Evolutionary conservation across 164 flowering plant genomes (phyloP).

Genomic region (Protea cynaroides): DNA sequence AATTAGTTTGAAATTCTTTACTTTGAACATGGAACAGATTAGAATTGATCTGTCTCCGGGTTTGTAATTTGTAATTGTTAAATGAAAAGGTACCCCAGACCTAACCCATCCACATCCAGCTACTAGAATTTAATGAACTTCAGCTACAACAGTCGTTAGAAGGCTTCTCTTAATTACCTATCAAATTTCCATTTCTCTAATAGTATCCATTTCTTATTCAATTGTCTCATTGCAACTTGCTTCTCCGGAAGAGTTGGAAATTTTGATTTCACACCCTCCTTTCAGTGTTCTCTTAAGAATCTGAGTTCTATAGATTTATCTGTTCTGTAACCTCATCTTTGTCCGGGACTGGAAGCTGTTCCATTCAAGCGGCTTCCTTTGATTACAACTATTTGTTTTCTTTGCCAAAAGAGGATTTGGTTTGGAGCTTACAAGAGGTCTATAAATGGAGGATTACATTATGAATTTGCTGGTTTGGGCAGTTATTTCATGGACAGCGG

Average conservation of each 20-base stretch:
- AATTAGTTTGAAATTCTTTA: too few species aligned
- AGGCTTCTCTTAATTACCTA: neutral
- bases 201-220: neutral
- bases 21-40: too few species aligned
- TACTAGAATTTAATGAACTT: neutral
- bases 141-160: neutral
- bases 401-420: too few species aligned
- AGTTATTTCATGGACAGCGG: constrained; percentile 50
- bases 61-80: too few species aligned
- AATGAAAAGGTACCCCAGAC: neutral
- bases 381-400: neutral
- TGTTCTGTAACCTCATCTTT: too few species aligned
- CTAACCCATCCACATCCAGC: neutral
- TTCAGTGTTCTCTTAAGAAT: too few species aligned
- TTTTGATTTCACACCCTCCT: neutral
- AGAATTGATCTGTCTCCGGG: too few species aligned
- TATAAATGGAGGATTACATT: constrained; percentile 52
- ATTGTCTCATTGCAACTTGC: neutral
- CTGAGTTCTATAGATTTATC: too few species aligned
- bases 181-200: neutral
- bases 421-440: neutral
- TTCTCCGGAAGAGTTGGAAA: neutral
- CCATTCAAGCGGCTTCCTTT: neutral
- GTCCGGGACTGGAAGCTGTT: neutral
- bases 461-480: constrained; percentile 36